A percentile compares a stretch with the other conserved stretches of the same genome.
These are phyloP conservation scores for Stylonectria norvegica DNA, from an alignment of 2,329 filamentous ascomycete genomes.

Conservation along the genomic window DNA sequence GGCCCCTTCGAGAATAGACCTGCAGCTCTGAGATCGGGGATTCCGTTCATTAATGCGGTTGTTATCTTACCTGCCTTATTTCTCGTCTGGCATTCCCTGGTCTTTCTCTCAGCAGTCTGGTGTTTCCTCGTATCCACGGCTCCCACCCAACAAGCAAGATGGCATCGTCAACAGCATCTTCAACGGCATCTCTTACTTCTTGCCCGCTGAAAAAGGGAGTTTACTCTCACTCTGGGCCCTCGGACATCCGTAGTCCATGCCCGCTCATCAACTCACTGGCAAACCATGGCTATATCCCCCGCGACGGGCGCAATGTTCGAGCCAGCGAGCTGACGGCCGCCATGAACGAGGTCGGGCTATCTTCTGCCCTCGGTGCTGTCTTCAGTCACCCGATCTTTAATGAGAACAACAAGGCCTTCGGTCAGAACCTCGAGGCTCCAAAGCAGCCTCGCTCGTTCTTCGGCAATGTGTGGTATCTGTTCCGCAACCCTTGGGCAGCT, in stretches of 20 bases:
- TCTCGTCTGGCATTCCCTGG: too few species aligned
- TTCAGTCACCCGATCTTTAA: slow-evolving; percentile 23
- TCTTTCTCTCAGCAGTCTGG: too few species aligned
- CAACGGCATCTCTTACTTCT: slow-evolving; percentile 4
- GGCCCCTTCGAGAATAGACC: too few species aligned
- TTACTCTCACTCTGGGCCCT: slow-evolving; percentile 16
- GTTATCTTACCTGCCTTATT: too few species aligned
- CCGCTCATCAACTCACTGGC: slow-evolving; percentile 24
- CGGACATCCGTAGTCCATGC: slow-evolving; percentile 20
- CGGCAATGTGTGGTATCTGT: slow-evolving; percentile 4
- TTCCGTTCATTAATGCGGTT: too few species aligned
- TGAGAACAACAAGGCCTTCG: slow-evolving; percentile 11
- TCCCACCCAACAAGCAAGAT: too few species aligned
- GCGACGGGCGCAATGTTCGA: slow-evolving; percentile 19
- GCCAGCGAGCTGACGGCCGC: slow-evolving; percentile 16
- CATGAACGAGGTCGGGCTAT: slow-evolving; percentile 17
- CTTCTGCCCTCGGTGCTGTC: slow-evolving; percentile 17
- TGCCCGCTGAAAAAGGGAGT: slow-evolving; percentile 8
- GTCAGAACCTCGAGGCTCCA: slow-evolving; percentile 3
- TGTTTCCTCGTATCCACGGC: too few species aligned
- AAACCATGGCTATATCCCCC: slow-evolving; percentile 24
- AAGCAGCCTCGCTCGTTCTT: slow-evolving; percentile 6
- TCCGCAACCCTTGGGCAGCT: slow-evolving; percentile 19
- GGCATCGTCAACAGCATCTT: background rate
- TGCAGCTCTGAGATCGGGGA: too few species aligned